Evolutionary conservation across 148 eudicot species (phyloP).

Genomic region (Rhododendron vialii): DNA sequence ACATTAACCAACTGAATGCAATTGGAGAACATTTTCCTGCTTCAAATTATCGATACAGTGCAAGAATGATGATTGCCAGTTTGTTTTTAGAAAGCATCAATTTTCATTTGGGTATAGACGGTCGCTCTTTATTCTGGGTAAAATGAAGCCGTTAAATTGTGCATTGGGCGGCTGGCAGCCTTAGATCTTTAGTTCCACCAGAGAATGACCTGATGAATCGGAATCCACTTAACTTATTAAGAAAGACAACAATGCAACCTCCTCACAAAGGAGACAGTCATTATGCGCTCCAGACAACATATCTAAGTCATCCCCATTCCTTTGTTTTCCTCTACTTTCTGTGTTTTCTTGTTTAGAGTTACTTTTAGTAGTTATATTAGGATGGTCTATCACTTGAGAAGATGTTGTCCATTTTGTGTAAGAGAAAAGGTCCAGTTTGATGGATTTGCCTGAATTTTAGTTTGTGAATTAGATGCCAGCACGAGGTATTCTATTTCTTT

Average conservation of each 20-base stretch:
- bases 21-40: background rate
- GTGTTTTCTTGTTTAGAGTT: background rate
- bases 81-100: background rate
- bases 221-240: background rate
- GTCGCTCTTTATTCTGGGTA: background rate
- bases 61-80: background rate
- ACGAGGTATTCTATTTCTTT: background rate
- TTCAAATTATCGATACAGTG: background rate
- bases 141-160: background rate
- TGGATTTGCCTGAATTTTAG: background rate
- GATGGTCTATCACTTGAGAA: background rate
- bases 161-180: background rate
- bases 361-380: background rate
- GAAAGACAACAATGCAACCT: background rate
- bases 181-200: background rate
- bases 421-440: background rate
- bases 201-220: background rate
- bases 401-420: background rate
- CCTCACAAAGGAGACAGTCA: background rate
- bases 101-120: background rate
- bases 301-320: background rate
- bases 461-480: background rate
- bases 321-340: background rate
- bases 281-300: background rate
- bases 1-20: background rate